Percentiles rank a stretch among this genome's conserved stretches.
These are phyloP conservation scores for Euphorbia peplus DNA, from an alignment of 345 rosid species.

Conservation along the genomic window DNA sequence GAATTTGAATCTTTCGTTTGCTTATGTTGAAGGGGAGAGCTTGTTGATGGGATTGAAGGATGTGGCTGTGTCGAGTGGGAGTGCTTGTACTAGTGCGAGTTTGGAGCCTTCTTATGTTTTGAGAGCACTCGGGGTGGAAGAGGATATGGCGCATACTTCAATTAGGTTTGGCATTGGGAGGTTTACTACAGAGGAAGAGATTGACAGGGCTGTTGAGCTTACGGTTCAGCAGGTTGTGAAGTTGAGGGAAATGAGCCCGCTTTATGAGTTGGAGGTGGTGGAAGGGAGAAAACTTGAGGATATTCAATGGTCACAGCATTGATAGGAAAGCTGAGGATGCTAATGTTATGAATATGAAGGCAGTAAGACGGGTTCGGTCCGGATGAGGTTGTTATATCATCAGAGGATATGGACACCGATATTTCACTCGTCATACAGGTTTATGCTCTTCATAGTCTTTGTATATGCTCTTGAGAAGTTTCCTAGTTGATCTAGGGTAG, in stretches of 20 bases:
- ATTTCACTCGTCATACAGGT: slow-evolving; percentile 2
- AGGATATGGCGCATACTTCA: slow-evolving; percentile 75
- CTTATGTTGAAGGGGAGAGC: slow-evolving; percentile 97
- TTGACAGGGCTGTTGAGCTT: slow-evolving; percentile 77
- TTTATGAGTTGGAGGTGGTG: slow-evolving; percentile 88
- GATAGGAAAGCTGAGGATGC: slow-evolving; percentile 15
- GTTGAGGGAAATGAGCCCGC: slow-evolving; percentile 96
- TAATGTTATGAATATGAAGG: background rate
- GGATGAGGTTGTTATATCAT: slow-evolving; percentile 6
- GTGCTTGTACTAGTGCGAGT: slow-evolving; percentile 99
- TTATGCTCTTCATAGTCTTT: slow-evolving; percentile 6
- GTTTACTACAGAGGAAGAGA: slow-evolving; percentile 87
- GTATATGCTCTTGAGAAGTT: slow-evolving; percentile 11
- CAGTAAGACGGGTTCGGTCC: background rate
- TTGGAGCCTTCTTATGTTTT: slow-evolving; percentile 93
- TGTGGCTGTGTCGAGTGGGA: slow-evolving; percentile 96
- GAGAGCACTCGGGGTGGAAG: slow-evolving; percentile 97
- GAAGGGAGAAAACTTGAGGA: slow-evolving; percentile 82
- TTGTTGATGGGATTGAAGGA: slow-evolving; percentile 97
- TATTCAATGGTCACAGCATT: slow-evolving; percentile 94
- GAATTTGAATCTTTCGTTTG: slow-evolving; percentile 85
- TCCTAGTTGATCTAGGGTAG: slow-evolving; percentile 10
- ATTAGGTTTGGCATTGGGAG: slow-evolving; percentile 96
- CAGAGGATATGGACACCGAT: too few species aligned
- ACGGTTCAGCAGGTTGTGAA: slow-evolving; percentile 84